Conservation (phyloP, 2,329 filamentous ascomycete genomes). For the Trichoderma endophyticum region DNA sequence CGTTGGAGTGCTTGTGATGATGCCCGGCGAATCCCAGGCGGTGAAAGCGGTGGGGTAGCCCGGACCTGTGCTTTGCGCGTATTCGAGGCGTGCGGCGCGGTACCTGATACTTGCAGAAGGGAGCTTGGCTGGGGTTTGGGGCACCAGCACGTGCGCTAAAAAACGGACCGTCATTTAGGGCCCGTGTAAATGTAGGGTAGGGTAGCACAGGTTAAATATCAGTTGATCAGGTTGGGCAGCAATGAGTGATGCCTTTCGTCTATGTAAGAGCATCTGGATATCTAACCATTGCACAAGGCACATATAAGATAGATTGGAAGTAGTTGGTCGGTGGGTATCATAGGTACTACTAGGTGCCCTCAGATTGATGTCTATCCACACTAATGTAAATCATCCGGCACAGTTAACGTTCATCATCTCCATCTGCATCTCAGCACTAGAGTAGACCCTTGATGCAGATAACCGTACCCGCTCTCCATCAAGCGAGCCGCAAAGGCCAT, state of each 20-base stretch:
- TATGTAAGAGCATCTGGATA: no score
- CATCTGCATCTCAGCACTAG: background rate
- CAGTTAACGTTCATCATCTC: background rate
- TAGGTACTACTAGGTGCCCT: no score
- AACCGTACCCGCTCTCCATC: background rate
- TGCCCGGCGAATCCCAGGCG: slow-evolving; percentile 14
- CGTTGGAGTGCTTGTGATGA: slow-evolving; percentile 1
- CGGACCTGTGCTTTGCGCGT: background rate
- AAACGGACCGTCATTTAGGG: slow-evolving; percentile 15
- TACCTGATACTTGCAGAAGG: background rate
- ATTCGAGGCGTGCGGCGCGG: background rate
- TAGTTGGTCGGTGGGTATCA: no score
- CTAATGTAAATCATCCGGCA: background rate
- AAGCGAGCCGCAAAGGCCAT: background rate
- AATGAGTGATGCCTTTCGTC: background rate
- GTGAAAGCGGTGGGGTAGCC: slow-evolving; percentile 11
- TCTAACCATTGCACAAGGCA: background rate
- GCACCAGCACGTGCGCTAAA: slow-evolving; percentile 11
- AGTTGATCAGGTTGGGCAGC: background rate
- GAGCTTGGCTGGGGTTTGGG: background rate
- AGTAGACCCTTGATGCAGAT: background rate
- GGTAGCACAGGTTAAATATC: background rate
- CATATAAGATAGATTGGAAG: background rate
- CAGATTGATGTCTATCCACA: background rate
- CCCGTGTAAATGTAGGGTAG: background rate